A percentile compares a stretch with the other conserved stretches of the same genome.
These are phyloP conservation scores for Talaromyces ruber DNA, from an alignment of 495 filamentous ascomycete species.

Conservation along the genomic window DNA sequence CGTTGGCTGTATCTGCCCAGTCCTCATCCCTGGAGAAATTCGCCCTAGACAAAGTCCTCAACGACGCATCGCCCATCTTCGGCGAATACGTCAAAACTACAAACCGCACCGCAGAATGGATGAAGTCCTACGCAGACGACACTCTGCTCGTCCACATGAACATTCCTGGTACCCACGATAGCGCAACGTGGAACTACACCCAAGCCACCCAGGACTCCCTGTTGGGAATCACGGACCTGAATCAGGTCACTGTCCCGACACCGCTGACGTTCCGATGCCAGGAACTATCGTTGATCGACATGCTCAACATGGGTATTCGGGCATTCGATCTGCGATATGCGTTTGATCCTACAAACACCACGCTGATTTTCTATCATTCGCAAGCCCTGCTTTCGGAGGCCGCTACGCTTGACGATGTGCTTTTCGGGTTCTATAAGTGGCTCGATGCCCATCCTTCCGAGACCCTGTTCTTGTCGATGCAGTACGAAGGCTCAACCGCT, in stretches of 20 bases:
- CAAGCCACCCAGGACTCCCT: constrained; percentile 32
- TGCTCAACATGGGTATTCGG: constrained; percentile 38
- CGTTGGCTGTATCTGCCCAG: not conserved
- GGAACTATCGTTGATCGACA: constrained; percentile 20
- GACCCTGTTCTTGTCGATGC: constrained; percentile 28
- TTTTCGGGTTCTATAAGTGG: constrained; percentile 44
- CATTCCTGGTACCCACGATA: constrained; percentile 47
- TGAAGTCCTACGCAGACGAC: constrained; percentile 32
- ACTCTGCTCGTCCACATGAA: constrained; percentile 38
- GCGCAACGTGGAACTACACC: constrained; percentile 47
- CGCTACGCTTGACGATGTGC: constrained; percentile 35
- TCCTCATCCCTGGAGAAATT: constrained; percentile 18
- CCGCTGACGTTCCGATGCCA: constrained; percentile 36
- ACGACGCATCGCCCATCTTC: constrained; percentile 33
- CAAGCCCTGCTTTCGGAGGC: constrained; percentile 34
- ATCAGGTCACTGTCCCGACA: constrained; percentile 18
- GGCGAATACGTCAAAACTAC: constrained; percentile 20
- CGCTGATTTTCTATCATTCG: constrained; percentile 42
- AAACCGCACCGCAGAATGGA: constrained; percentile 31
- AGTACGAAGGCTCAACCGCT: constrained; percentile 24
- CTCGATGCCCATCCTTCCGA: constrained; percentile 25
- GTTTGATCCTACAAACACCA: constrained; percentile 33
- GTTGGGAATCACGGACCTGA: constrained; percentile 24
- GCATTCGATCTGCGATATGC: constrained; percentile 46
- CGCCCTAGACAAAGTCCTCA: constrained; percentile 32